Evolutionary conservation across 768 basidiomycete species (phyloP).

Genomic region (Termitomyces sp.): DNA sequence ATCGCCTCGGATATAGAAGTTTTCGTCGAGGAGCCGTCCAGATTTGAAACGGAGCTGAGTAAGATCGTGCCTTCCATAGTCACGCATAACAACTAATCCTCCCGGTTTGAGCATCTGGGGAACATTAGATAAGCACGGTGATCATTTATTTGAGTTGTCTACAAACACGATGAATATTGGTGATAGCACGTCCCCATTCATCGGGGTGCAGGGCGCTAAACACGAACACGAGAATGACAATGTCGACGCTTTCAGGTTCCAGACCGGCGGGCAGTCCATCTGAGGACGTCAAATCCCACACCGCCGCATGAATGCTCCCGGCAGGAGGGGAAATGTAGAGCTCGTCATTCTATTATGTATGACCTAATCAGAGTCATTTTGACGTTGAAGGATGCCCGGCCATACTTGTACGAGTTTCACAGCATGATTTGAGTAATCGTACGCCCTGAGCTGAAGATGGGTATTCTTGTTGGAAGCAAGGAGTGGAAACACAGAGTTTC

Average conservation of each 20-base stretch:
- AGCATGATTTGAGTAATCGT: conserved; percentile 88
- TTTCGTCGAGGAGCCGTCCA: conserved; percentile 83
- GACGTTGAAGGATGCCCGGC: not conserved
- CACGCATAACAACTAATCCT: conserved; percentile 79
- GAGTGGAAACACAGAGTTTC: conserved; percentile 92
- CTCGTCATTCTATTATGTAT: conserved; percentile 51
- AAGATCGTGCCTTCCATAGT: conserved; percentile 94
- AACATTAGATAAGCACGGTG: not conserved
- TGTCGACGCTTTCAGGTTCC: conserved; percentile 68
- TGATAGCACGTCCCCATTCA: conserved; percentile 83
- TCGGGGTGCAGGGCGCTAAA: conserved; percentile 88
- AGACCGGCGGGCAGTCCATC: conserved; percentile 58
- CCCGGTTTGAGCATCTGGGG: conserved; percentile 84
- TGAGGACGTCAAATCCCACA: conserved; percentile 85
- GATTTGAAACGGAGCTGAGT: conserved; percentile 92
- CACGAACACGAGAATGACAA: conserved; percentile 91
- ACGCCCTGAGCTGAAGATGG: conserved; percentile 66
- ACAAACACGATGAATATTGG: conserved; percentile 71
- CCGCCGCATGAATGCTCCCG: conserved; percentile 71
- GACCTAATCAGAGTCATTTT: not conserved
- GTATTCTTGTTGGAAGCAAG: conserved; percentile 82
- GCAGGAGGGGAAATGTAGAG: conserved; percentile 62
- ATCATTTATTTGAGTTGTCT: not conserved
- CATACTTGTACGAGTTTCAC: conserved; percentile 83
- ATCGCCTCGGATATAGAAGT: conserved; percentile 95